phyloP scores from a whole-genome alignment of 2,329 filamentous ascomycete species.

The Botrytis squamosa region DNA sequence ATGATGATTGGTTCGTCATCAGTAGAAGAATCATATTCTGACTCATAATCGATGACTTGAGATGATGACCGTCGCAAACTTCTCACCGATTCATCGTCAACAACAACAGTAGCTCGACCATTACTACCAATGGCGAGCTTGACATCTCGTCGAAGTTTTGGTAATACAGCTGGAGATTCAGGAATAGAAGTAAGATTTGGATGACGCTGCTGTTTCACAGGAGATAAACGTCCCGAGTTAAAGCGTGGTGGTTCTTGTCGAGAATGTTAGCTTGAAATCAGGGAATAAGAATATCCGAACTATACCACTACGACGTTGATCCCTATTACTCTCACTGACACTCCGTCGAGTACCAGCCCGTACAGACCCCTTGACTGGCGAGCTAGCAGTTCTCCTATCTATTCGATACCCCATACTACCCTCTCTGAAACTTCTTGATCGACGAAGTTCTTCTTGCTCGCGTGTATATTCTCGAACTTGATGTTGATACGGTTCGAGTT shows the following conservation, averaged over 20 bases:
- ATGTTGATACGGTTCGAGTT: slow-evolving; percentile 38
- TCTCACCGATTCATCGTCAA: slow-evolving; percentile 31
- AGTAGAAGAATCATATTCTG: slow-evolving; percentile 52
- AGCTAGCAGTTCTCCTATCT: slow-evolving; percentile 36
- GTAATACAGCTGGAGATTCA: slow-evolving; percentile 46
- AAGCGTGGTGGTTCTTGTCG: slow-evolving; percentile 28
- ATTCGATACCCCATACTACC: slow-evolving; percentile 27
- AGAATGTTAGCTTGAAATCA: slow-evolving; percentile 23
- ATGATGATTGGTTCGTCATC: slow-evolving; percentile 67
- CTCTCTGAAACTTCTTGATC: slow-evolving; percentile 33
- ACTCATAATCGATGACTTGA: slow-evolving; percentile 44
- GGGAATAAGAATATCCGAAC: not conserved
- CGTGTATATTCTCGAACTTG: slow-evolving; percentile 37
- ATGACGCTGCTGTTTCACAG: slow-evolving; percentile 49
- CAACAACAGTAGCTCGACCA: slow-evolving; percentile 46
- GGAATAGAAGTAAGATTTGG: slow-evolving; percentile 59
- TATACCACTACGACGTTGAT: slow-evolving; percentile 32
- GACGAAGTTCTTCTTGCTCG: slow-evolving; percentile 37
- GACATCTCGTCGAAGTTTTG: slow-evolving; percentile 51
- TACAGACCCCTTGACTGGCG: slow-evolving; percentile 36
- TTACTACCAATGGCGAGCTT: slow-evolving; percentile 64
- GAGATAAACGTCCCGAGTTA: slow-evolving; percentile 43
- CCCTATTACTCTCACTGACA: slow-evolving; percentile 35
- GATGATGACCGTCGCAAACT: slow-evolving; percentile 27
- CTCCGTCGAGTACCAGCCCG: slow-evolving; percentile 35